Evolutionary conservation across 352 stramenopile genomes (phyloP), one percentile per base, ranked within the genome.

Genomic region (Peronospora destructor): DNA sequence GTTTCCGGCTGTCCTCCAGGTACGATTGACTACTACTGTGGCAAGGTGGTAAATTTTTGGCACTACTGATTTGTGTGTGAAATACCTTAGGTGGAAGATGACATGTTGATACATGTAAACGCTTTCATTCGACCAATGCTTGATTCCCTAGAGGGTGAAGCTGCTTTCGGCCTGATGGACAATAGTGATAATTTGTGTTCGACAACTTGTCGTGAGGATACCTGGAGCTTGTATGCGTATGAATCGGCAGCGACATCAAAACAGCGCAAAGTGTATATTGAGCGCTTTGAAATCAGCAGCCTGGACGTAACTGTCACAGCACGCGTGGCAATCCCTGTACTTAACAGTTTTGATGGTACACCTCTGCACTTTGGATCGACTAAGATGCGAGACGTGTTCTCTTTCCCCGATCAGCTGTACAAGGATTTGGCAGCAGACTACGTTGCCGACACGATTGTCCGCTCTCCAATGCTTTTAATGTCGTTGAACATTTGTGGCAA

Each of bases 401-500:
- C 71, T 6, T 87, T 85, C 28, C 56, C 68, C 0, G 80, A 93
- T 28, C 80, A 93, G 40, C 41, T 93, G 14, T 69, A 72, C 54
- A 93, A 93, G 49, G 83, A 93, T 52, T 53, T 93, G 9, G 83
- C 80, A 21, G 83, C 83, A 26, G 72, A 91, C 35, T 93, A 90
- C 41, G 80, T 91, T 2, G 78, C 78, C 1, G 83, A 93, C 25
- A 68, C 82, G 2, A 81, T 93, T 36, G 76, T 93, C 19, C 70
- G 81, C 14, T 86, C 75, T 6, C 83, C 80, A 4, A 66, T 90
- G 60, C 56, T 93, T 21, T 33, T 93, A 11, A 85, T 91, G 80
- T 93, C 83, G 11, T 64, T 93, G 42, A 90, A 91, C 61, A 85
- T 91, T 45, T 56, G 91, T 39, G 83, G 83, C 19, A 93, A 93